Evolutionary conservation across 2,329 filamentous ascomycete genomes (phyloP), one percentile per base, ranked within the genome.

Genomic region (Biscogniauxia marginata): DNA sequence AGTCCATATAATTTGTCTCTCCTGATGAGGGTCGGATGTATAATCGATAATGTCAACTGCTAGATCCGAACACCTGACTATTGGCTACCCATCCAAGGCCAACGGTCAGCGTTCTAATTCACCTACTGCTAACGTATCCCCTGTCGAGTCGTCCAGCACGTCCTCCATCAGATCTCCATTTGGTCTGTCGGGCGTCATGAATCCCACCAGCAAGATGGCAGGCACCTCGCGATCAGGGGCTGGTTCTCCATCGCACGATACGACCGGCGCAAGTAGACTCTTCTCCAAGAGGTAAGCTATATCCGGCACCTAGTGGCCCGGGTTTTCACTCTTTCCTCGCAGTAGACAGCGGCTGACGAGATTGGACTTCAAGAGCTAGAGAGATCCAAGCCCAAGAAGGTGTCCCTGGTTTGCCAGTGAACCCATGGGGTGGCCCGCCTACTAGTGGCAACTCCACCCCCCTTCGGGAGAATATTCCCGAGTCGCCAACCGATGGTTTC

Each of bases 321-420:
- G 19, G 16, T 19, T 53, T 46, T 25, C 49, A 52, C 34, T 65
- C 55, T 62, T 53, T 54, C 57, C 21, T 55, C 48, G 48, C 55
- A 23, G 43, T 34, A 52, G 52, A 53, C 24, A 18, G 53, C 58
- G 23, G 50, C 61, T 71, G 46, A 65, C 56, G 39, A 48, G 54
- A 39, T 44, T 23, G 16, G 43, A 51, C 20, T 55, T 11, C 13
- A 60, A 96, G 93, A 71, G 93, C 95, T 64, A 85, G 95, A 73
- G 95, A 99, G 75, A 97, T 98, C 60, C 93, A 98, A 78, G 93
- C 93, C 53, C 93, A 97, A 77, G 93, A 98, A 82, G 93, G 93
- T 51, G 82, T 96, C 50, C 78, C 79, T 71, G 87, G 81, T 70
- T 82, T 84, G 68, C 82, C 80, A 73, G 75, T 88, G 52, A 85